Evolutionary conservation across 768 basidiomycete species (phyloP).

Genomic region (Suillus clintonianus): DNA sequence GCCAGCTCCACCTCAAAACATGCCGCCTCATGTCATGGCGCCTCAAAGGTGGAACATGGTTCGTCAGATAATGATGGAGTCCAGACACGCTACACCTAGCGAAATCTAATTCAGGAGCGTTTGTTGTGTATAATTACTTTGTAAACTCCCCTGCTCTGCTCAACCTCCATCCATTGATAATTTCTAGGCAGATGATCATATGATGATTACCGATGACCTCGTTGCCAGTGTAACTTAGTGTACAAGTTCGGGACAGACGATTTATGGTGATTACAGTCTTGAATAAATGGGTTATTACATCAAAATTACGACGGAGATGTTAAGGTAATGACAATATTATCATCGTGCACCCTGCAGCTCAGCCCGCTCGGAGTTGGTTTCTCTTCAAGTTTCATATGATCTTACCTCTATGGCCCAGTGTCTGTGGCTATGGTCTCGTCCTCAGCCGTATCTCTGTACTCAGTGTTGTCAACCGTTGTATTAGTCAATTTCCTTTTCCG

Average conservation of each 20-base stretch:
- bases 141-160: neutral
- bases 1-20: neutral
- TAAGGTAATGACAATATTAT: too few relatives aligned
- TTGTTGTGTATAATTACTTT: neutral
- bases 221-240: neutral
- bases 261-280: too few relatives aligned
- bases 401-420: too few relatives aligned
- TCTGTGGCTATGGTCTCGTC: too few relatives aligned
- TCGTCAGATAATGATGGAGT: neutral
- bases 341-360: too few relatives aligned
- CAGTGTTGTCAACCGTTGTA: too few relatives aligned
- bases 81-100: neutral
- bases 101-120: neutral
- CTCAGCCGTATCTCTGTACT: too few relatives aligned
- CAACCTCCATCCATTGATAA: neutral
- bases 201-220: neutral
- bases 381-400: too few relatives aligned
- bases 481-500: too few relatives aligned
- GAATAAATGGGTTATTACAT: too few relatives aligned
- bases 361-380: too few relatives aligned
- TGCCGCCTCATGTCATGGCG: neutral
- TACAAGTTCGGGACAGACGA: neutral
- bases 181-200: neutral
- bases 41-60: neutral
- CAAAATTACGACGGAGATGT: too few relatives aligned